Base-by-base conservation (phyloP, 129 eudicot species). In the Ambrosia trifida region DNA sequence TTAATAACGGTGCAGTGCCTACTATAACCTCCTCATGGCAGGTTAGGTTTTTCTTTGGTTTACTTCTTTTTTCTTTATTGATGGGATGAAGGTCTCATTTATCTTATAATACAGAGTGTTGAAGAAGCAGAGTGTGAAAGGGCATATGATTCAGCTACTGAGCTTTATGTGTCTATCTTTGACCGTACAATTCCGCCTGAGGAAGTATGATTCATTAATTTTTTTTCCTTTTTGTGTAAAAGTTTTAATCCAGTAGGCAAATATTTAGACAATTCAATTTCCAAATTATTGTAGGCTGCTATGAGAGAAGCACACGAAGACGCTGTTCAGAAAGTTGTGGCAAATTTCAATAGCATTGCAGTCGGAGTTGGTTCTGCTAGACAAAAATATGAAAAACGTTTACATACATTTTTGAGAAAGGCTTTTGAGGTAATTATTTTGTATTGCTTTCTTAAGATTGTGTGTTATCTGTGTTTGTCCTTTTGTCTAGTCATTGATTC, bases 21-120 rank as follows among this genome's bases (percentile, higher is more conserved):
- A 88, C 94, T 57, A 95, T 95, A 63, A 90, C 99, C 57, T 95
- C 99, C 63, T 95, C 99, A 51, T 95, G 99, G 99, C 94, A 95
- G 97, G 99, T 95, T 66, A 68, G 89, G 28, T 24, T 43, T 10
- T 45, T 46, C 64, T 73, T 43, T 68, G 12, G 33, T n/a, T 44
- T 66, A 43, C 13, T 47, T 12, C 3, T 18, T 17, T 17, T 13
- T 7, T 60, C 0, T 20, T 56, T 45, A 58, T n/a, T 45, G 58
- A 58, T 44, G 45, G 30, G 68, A 45, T 45, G 20, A 49, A 4
- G 61, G 4, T 57, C 33, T 72, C 44, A 74, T 24, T 58, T 62
- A 51, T 33, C 18, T 53, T 7, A 63, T 3, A 53, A 11, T 79
- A 67, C 78, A 95, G 99, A 90, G 95, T 83, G 99, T 95, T 68